Percentiles rank a stretch among this genome's conserved stretches.
These are phyloP conservation scores for Didymella lethalis DNA, from an alignment of 2,329 filamentous ascomycete species.

Conservation along the genomic window DNA sequence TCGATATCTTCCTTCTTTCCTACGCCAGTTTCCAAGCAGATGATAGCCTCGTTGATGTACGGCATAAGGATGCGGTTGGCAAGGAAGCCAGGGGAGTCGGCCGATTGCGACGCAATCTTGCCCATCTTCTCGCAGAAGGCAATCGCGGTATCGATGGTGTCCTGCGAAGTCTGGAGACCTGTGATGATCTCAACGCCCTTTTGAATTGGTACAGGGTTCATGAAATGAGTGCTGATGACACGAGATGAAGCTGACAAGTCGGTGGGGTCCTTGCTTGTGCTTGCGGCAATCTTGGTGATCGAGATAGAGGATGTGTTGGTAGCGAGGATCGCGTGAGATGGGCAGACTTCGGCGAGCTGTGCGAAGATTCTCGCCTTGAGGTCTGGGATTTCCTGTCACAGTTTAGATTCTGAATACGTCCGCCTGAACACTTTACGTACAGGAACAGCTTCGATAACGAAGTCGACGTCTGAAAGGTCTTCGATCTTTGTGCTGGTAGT, in stretches of 20 bases:
- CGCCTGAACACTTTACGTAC: slow-evolving; percentile 26
- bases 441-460: slow-evolving; percentile 96
- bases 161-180: slow-evolving; percentile 85
- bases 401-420: slow-evolving; percentile 8
- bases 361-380: slow-evolving; percentile 90
- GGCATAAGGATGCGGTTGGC: slow-evolving; percentile 98
- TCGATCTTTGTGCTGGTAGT: slow-evolving; percentile 76
- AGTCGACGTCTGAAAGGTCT: slow-evolving; percentile 83
- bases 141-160: slow-evolving; percentile 82
- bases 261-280: slow-evolving; percentile 78
- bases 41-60: slow-evolving; percentile 98
- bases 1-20: slow-evolving; percentile 92
- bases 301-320: slow-evolving; percentile 99
- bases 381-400: slow-evolving; percentile 72
- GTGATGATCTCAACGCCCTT: slow-evolving; percentile 98
- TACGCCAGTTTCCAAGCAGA: slow-evolving; percentile 92
- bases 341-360: slow-evolving; percentile 80
- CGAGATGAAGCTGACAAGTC: slow-evolving; percentile 83
- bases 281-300: slow-evolving; percentile 93
- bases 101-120: slow-evolving; percentile 86
- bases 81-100: slow-evolving; percentile 91
- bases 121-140: slow-evolving; percentile 91
- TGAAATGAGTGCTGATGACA: slow-evolving; percentile 96
- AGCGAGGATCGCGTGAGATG: slow-evolving; percentile 85
- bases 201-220: slow-evolving; percentile 97